Evolutionary conservation across 2,329 filamentous ascomycete species (phyloP), one percentile per base, ranked within the genome.

Genomic region (Aaosphaeria pasadenensis): DNA sequence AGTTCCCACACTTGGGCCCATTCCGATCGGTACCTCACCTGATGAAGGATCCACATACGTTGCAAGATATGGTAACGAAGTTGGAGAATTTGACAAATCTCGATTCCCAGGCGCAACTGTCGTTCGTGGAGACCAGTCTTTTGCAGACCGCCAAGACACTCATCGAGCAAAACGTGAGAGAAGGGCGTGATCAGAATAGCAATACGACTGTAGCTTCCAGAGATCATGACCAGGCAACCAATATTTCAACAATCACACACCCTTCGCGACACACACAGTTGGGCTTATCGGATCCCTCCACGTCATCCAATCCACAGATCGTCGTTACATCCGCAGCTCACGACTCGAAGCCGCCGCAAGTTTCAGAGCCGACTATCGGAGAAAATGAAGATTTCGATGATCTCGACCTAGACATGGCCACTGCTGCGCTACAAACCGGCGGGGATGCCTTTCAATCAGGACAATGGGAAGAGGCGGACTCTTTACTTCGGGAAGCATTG

Each of bases 401-500:
- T 43, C 48, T 66, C 32, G 44, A 55, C 4, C 49, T 52, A 7
- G 62, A 66, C 30, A 45, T 63, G 30, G 59, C 57, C n/a, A 57
- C 54, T 46, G 53, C 57, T 42, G 62, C 63, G 7, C 50, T 63
- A 17, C 53, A 56, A 6, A 56, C 55, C 3, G 63, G 58, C 9
- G 52, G 45, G 6, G 44, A 53, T 44, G 55, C 59, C 17, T 66
- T 66, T 51, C 52, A 60, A 7, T 41, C 48, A 6, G 40, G 46
- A 36, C 47, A 60, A 31, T 64, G 57, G 55, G 43, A 44, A 7
- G 60, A 65, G 31, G 62, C 63, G 11, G 47, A 56, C 36, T 53
- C 55, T 44, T 52, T 64, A 29, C 55, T 66, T 11, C 54, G 57
- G 47, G 62, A 65, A 51, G 59, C 59, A 11, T 38, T 66, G 9